These are phyloP conservation scores for Cryphonectria nitschkei DNA, from an alignment of 2,329 filamentous ascomycete genomes.

Conservation along the genomic window DNA sequence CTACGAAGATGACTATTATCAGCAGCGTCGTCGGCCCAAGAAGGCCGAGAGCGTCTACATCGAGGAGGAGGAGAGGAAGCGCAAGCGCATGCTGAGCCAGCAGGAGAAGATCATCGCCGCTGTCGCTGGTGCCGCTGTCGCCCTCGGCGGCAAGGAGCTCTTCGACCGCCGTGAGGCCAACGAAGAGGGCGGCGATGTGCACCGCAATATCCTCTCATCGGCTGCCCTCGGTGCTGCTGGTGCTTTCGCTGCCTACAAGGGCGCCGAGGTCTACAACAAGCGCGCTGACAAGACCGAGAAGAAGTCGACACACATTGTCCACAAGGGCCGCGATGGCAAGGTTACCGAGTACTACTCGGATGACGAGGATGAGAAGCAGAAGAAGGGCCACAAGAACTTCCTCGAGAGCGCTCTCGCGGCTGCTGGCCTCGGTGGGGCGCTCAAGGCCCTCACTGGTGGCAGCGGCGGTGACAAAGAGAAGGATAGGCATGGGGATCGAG, in stretches of 20 bases:
- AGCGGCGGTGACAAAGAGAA: conserved; percentile 47
- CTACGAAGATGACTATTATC: conserved; percentile 51
- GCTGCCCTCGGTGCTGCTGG: conserved; percentile 67
- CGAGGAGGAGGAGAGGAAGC: conserved; percentile 61
- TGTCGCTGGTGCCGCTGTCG: conserved; percentile 65
- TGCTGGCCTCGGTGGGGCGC: conserved; percentile 64
- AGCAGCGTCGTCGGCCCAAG: conserved; percentile 55
- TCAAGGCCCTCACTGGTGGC: conserved; percentile 60
- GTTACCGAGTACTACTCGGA: conserved; percentile 60
- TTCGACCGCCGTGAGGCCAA: conserved; percentile 65
- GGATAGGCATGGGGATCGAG: conserved; percentile 19
- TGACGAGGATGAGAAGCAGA: conserved; percentile 58
- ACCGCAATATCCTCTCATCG: conserved; percentile 62
- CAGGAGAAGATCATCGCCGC: conserved; percentile 70
- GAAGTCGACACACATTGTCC: conserved; percentile 56
- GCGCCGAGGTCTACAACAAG: conserved; percentile 66
- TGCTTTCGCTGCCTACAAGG: conserved; percentile 66
- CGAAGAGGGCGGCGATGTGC: conserved; percentile 51
- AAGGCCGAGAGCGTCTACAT: conserved; percentile 54
- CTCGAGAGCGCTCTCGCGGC: conserved; percentile 65
- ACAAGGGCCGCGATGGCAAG: conserved; percentile 58
- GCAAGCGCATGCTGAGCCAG: conserved; percentile 59
- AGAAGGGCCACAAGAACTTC: conserved; percentile 66
- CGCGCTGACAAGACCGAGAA: conserved; percentile 58
- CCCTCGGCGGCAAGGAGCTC: conserved; percentile 68